These are phyloP conservation scores for Lecanicillium sp. DNA, from an alignment of 2,329 filamentous ascomycete species.

Conservation along the genomic window DNA sequence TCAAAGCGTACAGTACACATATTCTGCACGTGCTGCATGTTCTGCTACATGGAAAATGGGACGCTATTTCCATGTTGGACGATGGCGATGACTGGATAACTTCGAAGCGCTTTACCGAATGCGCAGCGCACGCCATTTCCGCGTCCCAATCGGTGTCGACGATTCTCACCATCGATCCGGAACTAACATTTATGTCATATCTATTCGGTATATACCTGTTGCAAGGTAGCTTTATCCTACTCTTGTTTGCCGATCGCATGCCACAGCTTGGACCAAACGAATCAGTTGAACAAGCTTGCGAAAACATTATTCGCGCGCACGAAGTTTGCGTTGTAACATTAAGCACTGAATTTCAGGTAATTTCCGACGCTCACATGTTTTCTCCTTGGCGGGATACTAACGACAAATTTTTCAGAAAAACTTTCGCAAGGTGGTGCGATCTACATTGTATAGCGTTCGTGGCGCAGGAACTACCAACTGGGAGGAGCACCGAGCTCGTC, in stretches of 20 bases:
- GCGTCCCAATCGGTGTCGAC: conserved; percentile 36
- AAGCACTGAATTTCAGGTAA: conserved; percentile 41
- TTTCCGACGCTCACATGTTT: background rate
- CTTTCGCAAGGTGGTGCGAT: conserved; percentile 45
- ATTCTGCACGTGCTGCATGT: conserved; percentile 41
- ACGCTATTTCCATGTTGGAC: conserved; percentile 40
- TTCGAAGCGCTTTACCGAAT: conserved; percentile 34
- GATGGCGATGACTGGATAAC: conserved; percentile 41
- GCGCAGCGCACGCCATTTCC: conserved; percentile 37
- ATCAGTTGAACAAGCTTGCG: conserved; percentile 39
- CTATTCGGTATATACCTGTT: conserved; percentile 44
- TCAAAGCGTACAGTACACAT: conserved; percentile 38
- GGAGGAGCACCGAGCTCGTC: conserved; percentile 35
- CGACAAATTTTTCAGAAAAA: conserved; percentile 37
- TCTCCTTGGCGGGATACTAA: background rate
- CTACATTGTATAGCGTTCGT: conserved; percentile 38
- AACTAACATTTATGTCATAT: conserved; percentile 44
- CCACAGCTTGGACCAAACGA: conserved; percentile 35
- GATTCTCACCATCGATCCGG: conserved; percentile 39
- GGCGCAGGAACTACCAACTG: conserved; percentile 29
- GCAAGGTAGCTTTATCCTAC: conserved; percentile 41
- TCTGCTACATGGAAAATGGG: conserved; percentile 40
- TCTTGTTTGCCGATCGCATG: conserved; percentile 42
- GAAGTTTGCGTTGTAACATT: conserved; percentile 43
- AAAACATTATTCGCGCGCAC: conserved; percentile 41